phyloP scores from a whole-genome alignment of 2,329 filamentous ascomycete genomes.

The Arthrobotrys entomopaga region DNA sequence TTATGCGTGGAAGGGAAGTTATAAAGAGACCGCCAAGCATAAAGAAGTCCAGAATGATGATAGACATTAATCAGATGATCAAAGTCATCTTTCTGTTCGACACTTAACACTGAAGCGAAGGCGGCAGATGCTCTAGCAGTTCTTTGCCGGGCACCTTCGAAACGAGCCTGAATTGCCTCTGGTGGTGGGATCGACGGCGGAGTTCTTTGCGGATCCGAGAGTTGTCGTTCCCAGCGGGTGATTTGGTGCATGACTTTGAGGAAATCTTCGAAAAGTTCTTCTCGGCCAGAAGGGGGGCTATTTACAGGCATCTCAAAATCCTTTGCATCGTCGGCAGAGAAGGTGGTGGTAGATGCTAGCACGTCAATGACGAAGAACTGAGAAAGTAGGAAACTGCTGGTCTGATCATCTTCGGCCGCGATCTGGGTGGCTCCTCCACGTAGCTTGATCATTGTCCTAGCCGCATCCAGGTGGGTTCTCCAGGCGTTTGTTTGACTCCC shows the following conservation, averaged over 20 bases:
- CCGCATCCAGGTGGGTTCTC: conserved; percentile 49
- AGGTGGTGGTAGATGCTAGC: conserved; percentile 42
- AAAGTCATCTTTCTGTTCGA: conserved; percentile 47
- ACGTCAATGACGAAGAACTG: conserved; percentile 50
- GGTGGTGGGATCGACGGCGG: conserved; percentile 48
- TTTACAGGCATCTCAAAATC: conserved; percentile 50
- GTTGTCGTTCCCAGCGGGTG: conserved; percentile 47
- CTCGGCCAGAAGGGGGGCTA: conserved; percentile 38
- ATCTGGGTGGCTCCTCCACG: conserved; percentile 42
- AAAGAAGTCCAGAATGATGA: conserved; percentile 48
- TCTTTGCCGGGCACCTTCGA: conserved; percentile 47
- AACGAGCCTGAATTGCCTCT: conserved; percentile 48
- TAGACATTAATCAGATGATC: conserved; percentile 44
- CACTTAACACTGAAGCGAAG: conserved; percentile 44
- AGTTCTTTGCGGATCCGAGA: conserved; percentile 36
- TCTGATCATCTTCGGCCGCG: conserved; percentile 36
- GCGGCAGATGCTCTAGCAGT: conserved; percentile 33
- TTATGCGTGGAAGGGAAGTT: conserved; percentile 39
- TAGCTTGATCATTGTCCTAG: conserved; percentile 46
- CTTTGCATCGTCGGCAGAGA: conserved; percentile 40
- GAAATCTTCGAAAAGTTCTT: conserved; percentile 50
- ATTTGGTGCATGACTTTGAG: conserved; percentile 51
- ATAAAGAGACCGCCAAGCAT: conserved; percentile 52
- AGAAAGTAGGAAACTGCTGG: conserved; percentile 39
- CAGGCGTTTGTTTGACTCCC: conserved; percentile 50